Conservation (phyloP, 495 filamentous ascomycete genomes). For the Podospora bellae-mahoneyi region DNA sequence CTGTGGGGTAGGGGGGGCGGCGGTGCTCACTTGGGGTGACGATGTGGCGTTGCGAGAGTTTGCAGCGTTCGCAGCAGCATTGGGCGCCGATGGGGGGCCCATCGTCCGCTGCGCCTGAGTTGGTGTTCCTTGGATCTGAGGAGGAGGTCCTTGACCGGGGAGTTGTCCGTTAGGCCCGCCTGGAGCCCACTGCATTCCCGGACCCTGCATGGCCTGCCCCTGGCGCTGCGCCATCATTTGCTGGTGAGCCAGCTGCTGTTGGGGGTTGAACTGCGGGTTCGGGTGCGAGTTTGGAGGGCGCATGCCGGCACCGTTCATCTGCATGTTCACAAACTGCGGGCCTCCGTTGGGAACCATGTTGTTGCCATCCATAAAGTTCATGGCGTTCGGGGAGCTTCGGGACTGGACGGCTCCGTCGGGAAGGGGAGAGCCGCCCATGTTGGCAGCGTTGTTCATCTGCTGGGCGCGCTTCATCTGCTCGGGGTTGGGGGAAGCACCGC, state of each 20-base stretch:
- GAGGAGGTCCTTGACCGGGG: conserved; percentile 56
- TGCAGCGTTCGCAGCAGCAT: conserved; percentile 44
- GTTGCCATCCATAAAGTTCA: conserved; percentile 62
- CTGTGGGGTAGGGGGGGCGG: conserved; percentile 84
- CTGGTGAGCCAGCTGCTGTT: conserved; percentile 62
- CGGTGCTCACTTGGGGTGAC: conserved; percentile 70
- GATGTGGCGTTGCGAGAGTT: conserved; percentile 64
- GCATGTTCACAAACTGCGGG: conserved; percentile 41
- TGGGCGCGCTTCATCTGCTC: conserved; percentile 88
- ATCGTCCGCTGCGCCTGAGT: conserved; percentile 65
- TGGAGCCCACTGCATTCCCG: conserved; percentile 56
- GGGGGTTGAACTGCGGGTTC: conserved; percentile 51
- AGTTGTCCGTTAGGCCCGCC: conserved; percentile 62
- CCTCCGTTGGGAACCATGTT: conserved; percentile 56
- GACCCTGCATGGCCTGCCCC: conserved; percentile 30
- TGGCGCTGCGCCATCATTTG: conserved; percentile 36
- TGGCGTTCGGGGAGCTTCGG: conserved; percentile 78
- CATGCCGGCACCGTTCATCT: conserved; percentile 72
- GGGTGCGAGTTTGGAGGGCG: conserved; percentile 85
- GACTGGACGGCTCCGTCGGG: conserved; percentile 66
- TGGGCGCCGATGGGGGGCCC: conserved; percentile 85
- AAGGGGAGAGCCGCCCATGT: conserved; percentile 73
- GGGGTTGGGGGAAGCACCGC: conserved; percentile 85
- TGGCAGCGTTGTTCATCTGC: conserved; percentile 77
- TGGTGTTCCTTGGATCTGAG: conserved; percentile 65